A percentile compares a stretch with the other conserved stretches of the same genome.
Evolutionary conservation across 2,329 filamentous ascomycete species (phyloP).

Genomic region (Fusarium proliferatum): DNA sequence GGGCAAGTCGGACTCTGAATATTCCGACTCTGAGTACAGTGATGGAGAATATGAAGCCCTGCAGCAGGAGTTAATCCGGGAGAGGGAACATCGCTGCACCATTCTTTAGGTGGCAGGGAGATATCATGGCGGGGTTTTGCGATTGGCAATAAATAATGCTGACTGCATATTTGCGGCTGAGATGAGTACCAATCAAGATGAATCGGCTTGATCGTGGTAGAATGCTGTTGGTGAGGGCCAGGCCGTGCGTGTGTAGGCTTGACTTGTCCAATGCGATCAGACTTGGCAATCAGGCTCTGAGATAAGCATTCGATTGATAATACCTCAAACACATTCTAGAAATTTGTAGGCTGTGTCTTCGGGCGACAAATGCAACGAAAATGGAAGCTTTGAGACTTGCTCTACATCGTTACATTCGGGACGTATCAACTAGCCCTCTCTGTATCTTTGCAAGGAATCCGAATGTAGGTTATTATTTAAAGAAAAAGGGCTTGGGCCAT

Average conservation of each 20-base stretch:
- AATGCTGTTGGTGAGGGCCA: not conserved
- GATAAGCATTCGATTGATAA: not conserved
- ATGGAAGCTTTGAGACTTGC: no score
- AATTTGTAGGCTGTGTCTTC: rapidly evolving
- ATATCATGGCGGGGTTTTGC: not conserved
- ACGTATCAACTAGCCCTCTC: rapidly evolving
- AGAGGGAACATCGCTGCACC: not conserved
- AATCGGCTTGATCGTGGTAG: not conserved
- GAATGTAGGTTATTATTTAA: rapidly evolving
- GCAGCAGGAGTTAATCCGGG: not conserved
- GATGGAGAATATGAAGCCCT: not conserved
- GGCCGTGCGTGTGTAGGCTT: not conserved
- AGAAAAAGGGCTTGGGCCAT: no score
- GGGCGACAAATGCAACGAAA: not conserved
- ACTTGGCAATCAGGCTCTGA: not conserved
- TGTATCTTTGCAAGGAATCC: rapidly evolving
- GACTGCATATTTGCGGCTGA: not conserved
- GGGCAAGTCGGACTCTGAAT: not conserved
- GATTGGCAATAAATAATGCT: not conserved
- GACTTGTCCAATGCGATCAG: not conserved
- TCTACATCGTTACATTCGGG: no score
- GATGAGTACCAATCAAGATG: not conserved
- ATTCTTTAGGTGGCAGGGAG: not conserved
- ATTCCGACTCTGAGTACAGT: not conserved
- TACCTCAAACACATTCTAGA: not conserved